Evolutionary conservation across 768 basidiomycete genomes (phyloP).

Genomic region (Collybia sp.): DNA sequence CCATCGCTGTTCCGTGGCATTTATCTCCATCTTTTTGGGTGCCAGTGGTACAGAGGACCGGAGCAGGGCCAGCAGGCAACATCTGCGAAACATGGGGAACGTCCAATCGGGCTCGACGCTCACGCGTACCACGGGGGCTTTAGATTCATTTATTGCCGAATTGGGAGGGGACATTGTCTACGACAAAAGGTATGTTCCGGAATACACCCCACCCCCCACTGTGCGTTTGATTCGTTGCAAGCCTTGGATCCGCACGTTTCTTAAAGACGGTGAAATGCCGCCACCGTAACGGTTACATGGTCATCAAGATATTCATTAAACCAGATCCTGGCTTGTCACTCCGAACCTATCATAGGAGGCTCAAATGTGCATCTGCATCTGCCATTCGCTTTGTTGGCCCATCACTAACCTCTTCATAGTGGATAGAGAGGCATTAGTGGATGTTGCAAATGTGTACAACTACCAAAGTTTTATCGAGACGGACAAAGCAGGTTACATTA

Average conservation of each 20-base stretch:
- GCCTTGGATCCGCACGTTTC: constrained; percentile 26
- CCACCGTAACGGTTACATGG: constrained; percentile 77
- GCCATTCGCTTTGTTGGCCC: not conserved
- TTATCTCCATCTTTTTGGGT: no score
- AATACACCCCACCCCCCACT: not conserved
- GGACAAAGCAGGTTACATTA: constrained; percentile 92
- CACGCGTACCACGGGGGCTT: constrained; percentile 70
- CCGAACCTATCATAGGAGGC: constrained; percentile 63
- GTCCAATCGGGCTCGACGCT: constrained; percentile 65
- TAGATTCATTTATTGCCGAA: constrained; percentile 90
- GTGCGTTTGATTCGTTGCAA: constrained; percentile 1
- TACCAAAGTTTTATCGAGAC: constrained; percentile 92
- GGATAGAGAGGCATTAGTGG: constrained; percentile 78
- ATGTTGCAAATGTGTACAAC: constrained; percentile 84
- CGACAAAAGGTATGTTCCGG: constrained; percentile 74
- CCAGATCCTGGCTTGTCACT: constrained; percentile 83
- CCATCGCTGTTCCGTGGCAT: no score
- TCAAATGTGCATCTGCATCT: constrained; percentile 58
- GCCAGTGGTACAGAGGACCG: no score
- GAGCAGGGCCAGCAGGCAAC: no score
- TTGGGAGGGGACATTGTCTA: constrained; percentile 84
- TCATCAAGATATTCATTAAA: constrained; percentile 95
- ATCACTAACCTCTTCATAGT: constrained; percentile 37
- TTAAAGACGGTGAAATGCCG: constrained; percentile 84
- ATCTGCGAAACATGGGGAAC: constrained; percentile 61